A percentile compares a stretch with the other conserved stretches of the same genome.
These are phyloP conservation scores for Omphalotus guepiniiformis DNA, from an alignment of 768 basidiomycete species.

Conservation along the genomic window DNA sequence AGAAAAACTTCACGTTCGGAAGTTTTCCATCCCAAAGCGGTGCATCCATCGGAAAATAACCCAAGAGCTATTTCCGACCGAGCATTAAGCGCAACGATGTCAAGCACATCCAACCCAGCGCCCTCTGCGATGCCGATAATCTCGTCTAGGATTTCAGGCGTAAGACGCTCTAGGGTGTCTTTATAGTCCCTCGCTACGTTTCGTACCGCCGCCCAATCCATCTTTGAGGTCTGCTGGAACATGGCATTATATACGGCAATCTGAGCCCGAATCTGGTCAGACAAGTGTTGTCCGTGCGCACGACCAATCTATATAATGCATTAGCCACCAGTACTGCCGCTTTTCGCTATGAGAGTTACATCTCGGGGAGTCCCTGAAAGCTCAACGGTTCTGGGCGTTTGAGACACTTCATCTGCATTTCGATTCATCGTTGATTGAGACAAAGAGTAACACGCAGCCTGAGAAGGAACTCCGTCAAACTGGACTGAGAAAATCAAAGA, in stretches of 20 bases:
- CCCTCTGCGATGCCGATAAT: conserved; percentile 32
- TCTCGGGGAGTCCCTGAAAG: too few relatives aligned
- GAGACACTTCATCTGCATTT: too few relatives aligned
- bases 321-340: too few relatives aligned
- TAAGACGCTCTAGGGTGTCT: conserved; percentile 17
- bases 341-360: too few relatives aligned
- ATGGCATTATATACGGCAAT: conserved; percentile 26
- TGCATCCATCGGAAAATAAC: conserved; percentile 32
- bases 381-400: too few relatives aligned
- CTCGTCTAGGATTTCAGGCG: conserved; percentile 26
- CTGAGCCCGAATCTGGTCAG: conserved; percentile 25
- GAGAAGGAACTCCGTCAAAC: too few relatives aligned
- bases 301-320: conserved; percentile 25
- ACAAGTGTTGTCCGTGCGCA: conserved; percentile 24
- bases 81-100: conserved; percentile 32
- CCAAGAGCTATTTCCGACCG: conserved; percentile 34
- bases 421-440: too few relatives aligned
- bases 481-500: too few relatives aligned
- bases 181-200: conserved; percentile 21
- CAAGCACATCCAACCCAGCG: conserved; percentile 21
- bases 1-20: conserved; percentile 18
- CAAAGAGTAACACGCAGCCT: too few relatives aligned
- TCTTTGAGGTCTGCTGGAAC: conserved; percentile 25
- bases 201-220: conserved; percentile 28
- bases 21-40: conserved; percentile 25